Evolutionary conservation across 2,329 filamentous ascomycete genomes (phyloP), one percentile per base, ranked within the genome.

Genomic region (Penicillium capsulatum): DNA sequence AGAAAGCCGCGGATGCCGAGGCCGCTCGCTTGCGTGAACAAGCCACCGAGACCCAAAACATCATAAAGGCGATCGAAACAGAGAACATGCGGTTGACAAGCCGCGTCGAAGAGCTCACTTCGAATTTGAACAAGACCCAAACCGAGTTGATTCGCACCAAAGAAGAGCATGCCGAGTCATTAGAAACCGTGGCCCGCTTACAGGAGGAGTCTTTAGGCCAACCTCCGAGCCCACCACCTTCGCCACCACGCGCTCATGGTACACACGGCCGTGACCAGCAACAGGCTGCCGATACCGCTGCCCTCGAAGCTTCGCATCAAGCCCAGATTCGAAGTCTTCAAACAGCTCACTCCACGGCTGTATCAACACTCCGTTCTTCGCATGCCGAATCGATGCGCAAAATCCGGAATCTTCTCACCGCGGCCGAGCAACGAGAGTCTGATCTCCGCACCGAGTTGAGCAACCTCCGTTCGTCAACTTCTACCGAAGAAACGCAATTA

Each of bases 1-100:
- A 58, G 26, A 57, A 62, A 26, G 49, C 61, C 4, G 46, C 62
- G 19, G 59, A 66, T n/a, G 44, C 53, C 7, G 63, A 70, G 48
- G 46, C 62, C 7, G 52, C 56, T 11, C 58, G 58, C n/a, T 57
- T 62, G 3, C 56, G 58, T 20, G 60, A 67, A 11, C 62, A 66
- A 34, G 50, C 64, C 8, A 45, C 51, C 13, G 67, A 70, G 49
- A 56, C 62, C 2, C 60, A 63, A 24, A 49, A 53, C 5, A 57
- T 67, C 7, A 55, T 67, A 34, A 58, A 64, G 22, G 60, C 60
- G 3, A 57, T 68, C 9, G 65, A 67, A 46, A 44, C 54, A 4
- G 67, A 70, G 39, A 70, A 69, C 32, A 55, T 56, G 3, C 59
- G 59, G 5, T 57, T 70, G 5, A 52, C 54, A 10, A 54, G 50